Evolutionary conservation across 176 grass and related monocot genomes (phyloP).

Genomic region (Carex littledalei): DNA sequence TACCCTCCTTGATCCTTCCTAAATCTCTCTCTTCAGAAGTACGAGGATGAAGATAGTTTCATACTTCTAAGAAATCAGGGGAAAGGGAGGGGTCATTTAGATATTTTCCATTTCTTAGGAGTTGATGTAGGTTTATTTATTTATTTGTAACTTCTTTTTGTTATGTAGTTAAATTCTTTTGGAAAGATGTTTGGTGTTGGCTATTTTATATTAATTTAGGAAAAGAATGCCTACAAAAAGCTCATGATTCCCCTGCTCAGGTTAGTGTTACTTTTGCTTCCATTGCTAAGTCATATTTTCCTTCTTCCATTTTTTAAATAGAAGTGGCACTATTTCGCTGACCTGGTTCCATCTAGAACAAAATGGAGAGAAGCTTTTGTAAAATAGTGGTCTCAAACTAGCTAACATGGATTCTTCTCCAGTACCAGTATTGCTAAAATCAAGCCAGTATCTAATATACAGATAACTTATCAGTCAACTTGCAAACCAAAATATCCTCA

Average conservation of each 20-base stretch:
- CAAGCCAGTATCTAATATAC: not conserved
- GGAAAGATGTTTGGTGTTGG: not conserved
- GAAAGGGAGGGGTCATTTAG: not conserved
- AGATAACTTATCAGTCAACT: too few relatives aligned
- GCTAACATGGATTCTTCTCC: not conserved
- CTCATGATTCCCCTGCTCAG: constrained; percentile 43
- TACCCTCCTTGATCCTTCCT: not conserved
- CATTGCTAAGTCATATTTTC: not conserved
- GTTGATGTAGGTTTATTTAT: not conserved
- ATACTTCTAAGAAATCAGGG: not conserved
- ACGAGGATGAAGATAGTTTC: not conserved
- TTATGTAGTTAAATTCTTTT: constrained; percentile 11
- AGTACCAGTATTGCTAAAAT: not conserved
- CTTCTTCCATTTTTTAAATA: not conserved
- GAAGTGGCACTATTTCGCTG: not conserved
- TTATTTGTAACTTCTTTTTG: constrained; percentile 10
- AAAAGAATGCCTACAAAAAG: constrained; percentile 28
- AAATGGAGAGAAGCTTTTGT: not conserved
- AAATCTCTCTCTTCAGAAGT: not conserved
- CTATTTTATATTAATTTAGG: constrained; percentile 32
- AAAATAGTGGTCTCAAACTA: not conserved
- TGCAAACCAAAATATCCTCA: not conserved
- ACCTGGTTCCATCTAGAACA: not conserved
- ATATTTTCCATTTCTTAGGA: not conserved
- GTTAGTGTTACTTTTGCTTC: constrained; percentile 32